Evolutionary conservation across 306 rosid genomes (phyloP).

Genomic region (Dalbergia oliveri): DNA sequence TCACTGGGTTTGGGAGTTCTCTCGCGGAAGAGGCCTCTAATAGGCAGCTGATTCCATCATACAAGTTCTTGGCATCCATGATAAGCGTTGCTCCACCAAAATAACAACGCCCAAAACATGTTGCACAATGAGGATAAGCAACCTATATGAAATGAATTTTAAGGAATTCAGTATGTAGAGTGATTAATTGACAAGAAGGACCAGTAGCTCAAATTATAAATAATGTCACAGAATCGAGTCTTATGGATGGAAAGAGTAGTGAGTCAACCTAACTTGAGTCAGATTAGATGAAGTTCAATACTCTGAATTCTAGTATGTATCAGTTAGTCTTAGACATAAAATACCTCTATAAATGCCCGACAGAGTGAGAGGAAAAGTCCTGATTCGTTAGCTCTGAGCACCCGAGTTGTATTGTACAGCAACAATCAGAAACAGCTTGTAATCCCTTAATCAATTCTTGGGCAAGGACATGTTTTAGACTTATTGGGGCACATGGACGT

Average conservation of each 20-base stretch:
- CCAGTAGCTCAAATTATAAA: slow-evolving; percentile 30
- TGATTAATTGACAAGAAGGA: neutral
- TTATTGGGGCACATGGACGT: slow-evolving; percentile 94
- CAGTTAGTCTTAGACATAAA: neutral
- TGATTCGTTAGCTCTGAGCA: slow-evolving; percentile 83
- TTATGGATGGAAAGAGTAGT: too few species aligned
- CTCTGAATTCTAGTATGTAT: neutral
- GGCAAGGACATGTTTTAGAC: slow-evolving; percentile 79
- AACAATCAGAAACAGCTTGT: slow-evolving; percentile 79
- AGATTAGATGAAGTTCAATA: neutral
- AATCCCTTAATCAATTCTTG: slow-evolving; percentile 87
- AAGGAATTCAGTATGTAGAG: slow-evolving; percentile 33
- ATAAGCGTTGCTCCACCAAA: slow-evolving; percentile 76
- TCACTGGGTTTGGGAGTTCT: slow-evolving; percentile 70
- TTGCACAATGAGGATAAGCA: slow-evolving; percentile 87
- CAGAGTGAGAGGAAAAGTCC: slow-evolving; percentile 96
- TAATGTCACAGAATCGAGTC: too few species aligned
- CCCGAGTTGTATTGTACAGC: slow-evolving; percentile 85
- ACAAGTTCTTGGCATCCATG: slow-evolving; percentile 77
- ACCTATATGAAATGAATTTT: slow-evolving; percentile 58
- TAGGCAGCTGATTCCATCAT: slow-evolving; percentile 76
- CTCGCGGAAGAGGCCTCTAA: slow-evolving; percentile 72
- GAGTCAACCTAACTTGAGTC: neutral
- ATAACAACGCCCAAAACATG: slow-evolving; percentile 96
- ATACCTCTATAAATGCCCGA: slow-evolving; percentile 91